These are phyloP conservation scores for Triangularia setosa DNA, from an alignment of 2,329 filamentous ascomycete species.

Conservation along the genomic window DNA sequence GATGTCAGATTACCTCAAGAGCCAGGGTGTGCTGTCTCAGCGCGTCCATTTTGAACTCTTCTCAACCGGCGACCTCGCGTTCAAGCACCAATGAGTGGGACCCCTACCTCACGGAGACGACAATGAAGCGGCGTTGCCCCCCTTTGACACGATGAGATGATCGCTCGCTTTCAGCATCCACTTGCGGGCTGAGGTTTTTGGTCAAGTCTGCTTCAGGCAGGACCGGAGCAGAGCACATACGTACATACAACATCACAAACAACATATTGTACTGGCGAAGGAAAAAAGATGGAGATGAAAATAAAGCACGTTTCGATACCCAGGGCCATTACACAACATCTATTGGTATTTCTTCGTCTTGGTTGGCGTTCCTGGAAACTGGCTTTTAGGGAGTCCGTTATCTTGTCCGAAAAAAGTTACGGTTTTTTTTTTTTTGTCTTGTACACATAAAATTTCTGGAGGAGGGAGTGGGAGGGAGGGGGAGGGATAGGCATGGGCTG, in stretches of 20 bases:
- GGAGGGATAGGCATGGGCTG: neutral
- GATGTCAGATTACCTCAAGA: conserved; percentile 41
- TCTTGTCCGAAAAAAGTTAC: neutral
- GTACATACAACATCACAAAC: neutral
- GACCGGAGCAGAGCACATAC: neutral
- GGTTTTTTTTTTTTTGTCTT: neutral
- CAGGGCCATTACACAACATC: neutral
- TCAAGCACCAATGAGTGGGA: conserved; percentile 15
- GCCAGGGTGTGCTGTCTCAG: conserved; percentile 36
- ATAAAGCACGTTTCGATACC: conserved; percentile 2
- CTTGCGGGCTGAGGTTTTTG: neutral
- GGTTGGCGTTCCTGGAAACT: neutral
- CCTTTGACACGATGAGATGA: neutral
- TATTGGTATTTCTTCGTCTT: neutral
- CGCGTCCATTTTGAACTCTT: conserved; percentile 47
- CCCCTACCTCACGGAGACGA: neutral
- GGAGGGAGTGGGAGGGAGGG: neutral
- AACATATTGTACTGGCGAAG: neutral
- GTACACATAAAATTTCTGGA: neutral
- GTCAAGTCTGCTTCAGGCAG: conserved; percentile 3
- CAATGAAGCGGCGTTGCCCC: neutral
- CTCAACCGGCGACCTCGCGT: conserved; percentile 41
- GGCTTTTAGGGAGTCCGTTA: neutral
- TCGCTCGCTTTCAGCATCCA: neutral
- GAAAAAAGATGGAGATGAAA: neutral